Evolutionary conservation across 495 filamentous ascomycete species (phyloP).

Genomic region (Aspergillus nanangensis): DNA sequence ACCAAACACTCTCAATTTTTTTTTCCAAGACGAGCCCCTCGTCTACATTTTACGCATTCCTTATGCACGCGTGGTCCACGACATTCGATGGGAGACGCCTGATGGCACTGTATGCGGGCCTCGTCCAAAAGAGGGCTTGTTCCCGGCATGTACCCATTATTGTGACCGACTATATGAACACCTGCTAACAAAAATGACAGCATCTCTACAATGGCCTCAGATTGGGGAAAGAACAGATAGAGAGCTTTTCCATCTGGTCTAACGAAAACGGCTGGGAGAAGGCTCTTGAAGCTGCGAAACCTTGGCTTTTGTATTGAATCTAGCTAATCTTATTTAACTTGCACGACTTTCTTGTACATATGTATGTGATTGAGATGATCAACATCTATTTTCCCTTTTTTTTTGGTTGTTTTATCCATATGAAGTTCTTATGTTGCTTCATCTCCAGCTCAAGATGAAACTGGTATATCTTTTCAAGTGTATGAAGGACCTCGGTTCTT

Average conservation of each 20-base stretch:
- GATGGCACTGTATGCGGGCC: slow-evolving; percentile 37
- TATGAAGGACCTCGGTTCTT: no score
- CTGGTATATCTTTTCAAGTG: no score
- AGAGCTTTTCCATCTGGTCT: slow-evolving; percentile 40
- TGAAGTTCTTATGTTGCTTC: no score
- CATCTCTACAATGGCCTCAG: slow-evolving; percentile 44
- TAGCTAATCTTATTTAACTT: neutral
- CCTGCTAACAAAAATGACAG: slow-evolving; percentile 10
- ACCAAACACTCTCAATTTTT: slow-evolving; percentile 48
- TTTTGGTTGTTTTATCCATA: neutral
- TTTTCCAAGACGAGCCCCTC: slow-evolving; percentile 71
- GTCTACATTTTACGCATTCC: slow-evolving; percentile 71
- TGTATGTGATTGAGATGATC: neutral
- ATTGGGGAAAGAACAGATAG: slow-evolving; percentile 38
- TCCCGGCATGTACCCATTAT: slow-evolving; percentile 30
- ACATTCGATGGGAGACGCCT: slow-evolving; percentile 40
- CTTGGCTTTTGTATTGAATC: slow-evolving; percentile 34
- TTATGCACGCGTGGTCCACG: slow-evolving; percentile 53
- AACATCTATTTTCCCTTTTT: no score
- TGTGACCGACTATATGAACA: neutral
- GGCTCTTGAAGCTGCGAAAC: slow-evolving; percentile 30
- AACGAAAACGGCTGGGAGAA: slow-evolving; percentile 44
- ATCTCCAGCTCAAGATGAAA: no score
- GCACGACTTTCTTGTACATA: slow-evolving; percentile 9
- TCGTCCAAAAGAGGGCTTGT: slow-evolving; percentile 39